phyloP scores from a whole-genome alignment of 1,139 yeast species.

The Candida glucosophila region DNA sequence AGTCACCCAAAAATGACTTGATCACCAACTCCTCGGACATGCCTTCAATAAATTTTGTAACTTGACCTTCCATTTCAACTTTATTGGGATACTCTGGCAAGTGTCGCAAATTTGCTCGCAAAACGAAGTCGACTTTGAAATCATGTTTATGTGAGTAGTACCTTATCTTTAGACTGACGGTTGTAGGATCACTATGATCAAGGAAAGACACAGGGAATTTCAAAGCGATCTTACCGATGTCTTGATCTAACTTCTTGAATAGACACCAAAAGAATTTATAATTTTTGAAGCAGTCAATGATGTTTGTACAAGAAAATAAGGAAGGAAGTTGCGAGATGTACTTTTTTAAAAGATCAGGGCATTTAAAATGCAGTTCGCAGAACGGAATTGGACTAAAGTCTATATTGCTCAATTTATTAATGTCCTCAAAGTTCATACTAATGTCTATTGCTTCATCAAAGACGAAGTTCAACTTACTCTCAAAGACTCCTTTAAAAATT shows the following conservation, averaged over 20 bases:
- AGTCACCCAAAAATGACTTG: too few relatives aligned
- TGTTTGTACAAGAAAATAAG: conserved; percentile 1
- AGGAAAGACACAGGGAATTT: conserved; percentile 17
- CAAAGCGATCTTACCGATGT: conserved; percentile 19
- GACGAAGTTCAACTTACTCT: conserved; percentile 7
- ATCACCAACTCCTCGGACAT: too few relatives aligned
- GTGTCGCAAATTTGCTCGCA: conserved; percentile 4
- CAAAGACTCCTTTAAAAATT: conserved; percentile 8
- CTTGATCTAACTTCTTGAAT: conserved; percentile 17
- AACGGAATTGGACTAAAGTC: conserved; percentile 4
- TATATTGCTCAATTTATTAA: conserved; percentile 2
- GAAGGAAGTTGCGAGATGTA: conserved; percentile 1
- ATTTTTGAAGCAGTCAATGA: conserved; percentile 8
- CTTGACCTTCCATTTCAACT: conserved; percentile 1
- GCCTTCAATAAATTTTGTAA: too few relatives aligned
- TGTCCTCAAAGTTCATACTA: conserved; percentile 8
- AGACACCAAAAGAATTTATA: conserved; percentile 14
- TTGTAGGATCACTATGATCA: conserved; percentile 3
- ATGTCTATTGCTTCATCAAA: conserved; percentile 11
- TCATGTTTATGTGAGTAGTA: conserved; percentile 8
- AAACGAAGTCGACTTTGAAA: conserved; percentile 7
- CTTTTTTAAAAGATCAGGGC: conserved; percentile 1
- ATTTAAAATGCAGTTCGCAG: neutral
- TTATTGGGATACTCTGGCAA: conserved; percentile 5
- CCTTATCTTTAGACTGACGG: conserved; percentile 7